Percentiles rank a stretch among this genome's conserved stretches.
Conservation (phyloP, 345 rosid species). For the Salix suchowensis region DNA sequence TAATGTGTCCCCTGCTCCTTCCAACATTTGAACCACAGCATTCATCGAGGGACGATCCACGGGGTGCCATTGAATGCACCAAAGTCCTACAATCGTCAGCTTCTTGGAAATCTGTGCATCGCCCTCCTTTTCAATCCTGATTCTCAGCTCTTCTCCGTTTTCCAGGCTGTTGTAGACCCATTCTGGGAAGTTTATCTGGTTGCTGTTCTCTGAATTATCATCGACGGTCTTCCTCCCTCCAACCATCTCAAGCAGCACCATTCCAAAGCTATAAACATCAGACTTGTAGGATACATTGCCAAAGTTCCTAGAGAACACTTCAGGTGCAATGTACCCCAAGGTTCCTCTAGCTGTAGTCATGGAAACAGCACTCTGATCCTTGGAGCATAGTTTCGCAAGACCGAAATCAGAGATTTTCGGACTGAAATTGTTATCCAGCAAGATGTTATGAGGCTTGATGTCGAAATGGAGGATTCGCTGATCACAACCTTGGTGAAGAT, state of each 20-base stretch:
- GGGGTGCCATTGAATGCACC: conserved; percentile 14
- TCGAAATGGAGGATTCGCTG: conserved; percentile 24
- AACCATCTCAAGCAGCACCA: conserved; percentile 23
- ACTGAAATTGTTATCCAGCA: conserved; percentile 10
- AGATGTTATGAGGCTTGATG: conserved; percentile 18
- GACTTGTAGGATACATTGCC: conserved; percentile 22
- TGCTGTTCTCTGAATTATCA: not conserved
- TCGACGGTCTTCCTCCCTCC: conserved; percentile 14
- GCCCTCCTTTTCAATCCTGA: not conserved
- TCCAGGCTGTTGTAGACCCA: conserved; percentile 10
- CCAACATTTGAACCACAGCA: not conserved
- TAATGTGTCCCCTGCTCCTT: not conserved
- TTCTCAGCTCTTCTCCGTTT: conserved; percentile 6
- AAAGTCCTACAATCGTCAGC: conserved; percentile 6
- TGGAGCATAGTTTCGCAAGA: conserved; percentile 21
- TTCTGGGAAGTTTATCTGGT: not conserved
- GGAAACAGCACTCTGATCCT: conserved; percentile 26
- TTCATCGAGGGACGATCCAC: conserved; percentile 6
- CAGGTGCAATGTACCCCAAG: conserved; percentile 24
- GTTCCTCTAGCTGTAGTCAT: conserved; percentile 26
- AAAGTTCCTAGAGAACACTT: conserved; percentile 26
- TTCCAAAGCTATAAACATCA: conserved; percentile 21
- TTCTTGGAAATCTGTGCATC: conserved; percentile 6
- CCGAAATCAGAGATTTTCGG: conserved; percentile 22
- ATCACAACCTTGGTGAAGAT: conserved; percentile 25